Evolutionary conservation across 176 grass and related monocot species (phyloP), one percentile per base, ranked within the genome.

Genomic region (Eragrostis curvula): DNA sequence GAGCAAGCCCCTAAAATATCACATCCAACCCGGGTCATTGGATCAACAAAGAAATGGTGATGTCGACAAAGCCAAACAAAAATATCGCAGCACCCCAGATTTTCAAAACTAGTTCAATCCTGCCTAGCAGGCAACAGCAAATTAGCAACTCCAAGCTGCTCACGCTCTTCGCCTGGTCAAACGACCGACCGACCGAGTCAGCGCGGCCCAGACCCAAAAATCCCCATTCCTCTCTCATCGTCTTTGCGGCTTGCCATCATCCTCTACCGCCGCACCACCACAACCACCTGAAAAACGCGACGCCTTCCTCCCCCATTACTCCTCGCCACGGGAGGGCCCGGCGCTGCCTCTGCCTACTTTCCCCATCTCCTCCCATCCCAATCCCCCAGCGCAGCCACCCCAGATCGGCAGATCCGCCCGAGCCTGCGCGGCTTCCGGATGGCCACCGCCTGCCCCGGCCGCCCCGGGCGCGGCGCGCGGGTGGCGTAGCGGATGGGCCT

Each of bases 361-460:
- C 82, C 82, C 77, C 65, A 17, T 62, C 21, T 74, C 70, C 48
- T 60, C 41, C 48, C 25, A 5, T 8, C 62, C 29, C n/a, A 45
- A 28, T 46, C 59, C 48, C 74, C 29, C 29, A 17, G 20, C 70
- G 14, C 70, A 56, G 16, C 21, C 40, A n/a, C n/a, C 4, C 80
- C 63, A 73, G 87, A 88, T 88, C 81, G 86, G 75, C 75, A 89
- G 83, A 86, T 90, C 79, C 83, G 84, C 72, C 42, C 23, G 39
- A 50, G 14, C 70, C 64, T 68, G 57, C 23, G 59, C 80, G 57
- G 83, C 30, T 49, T 51, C 40, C 78, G 59, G 55, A 85, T 90
- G 71, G 69, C 48, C 83, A 79, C 49, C 77, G 81, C 41, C 75
- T 79, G 59, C 70, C 72, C 72, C 85, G 51, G 57, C 68, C 67